Conservation (phyloP, 345 rosid species). For the Salix arbutifolia region DNA sequence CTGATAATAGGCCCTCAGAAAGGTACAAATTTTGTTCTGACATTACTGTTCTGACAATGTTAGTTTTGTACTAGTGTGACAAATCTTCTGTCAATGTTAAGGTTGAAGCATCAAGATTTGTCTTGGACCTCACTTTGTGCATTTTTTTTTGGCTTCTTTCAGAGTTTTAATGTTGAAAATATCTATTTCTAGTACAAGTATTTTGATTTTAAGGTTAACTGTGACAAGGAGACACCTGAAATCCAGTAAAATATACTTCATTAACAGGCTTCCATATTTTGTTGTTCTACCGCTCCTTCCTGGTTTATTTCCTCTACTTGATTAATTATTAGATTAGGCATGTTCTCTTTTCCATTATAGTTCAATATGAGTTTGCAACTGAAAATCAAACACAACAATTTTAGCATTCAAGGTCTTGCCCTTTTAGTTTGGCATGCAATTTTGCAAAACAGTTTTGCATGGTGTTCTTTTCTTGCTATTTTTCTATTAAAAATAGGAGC, state of each 20-base stretch:
- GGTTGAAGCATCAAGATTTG: neutral
- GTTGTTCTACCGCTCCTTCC: neutral
- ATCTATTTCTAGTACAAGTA: neutral
- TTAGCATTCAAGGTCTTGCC: neutral
- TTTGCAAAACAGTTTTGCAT: conserved; percentile 7
- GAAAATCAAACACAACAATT: neutral
- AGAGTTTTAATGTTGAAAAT: neutral
- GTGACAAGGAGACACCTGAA: neutral
- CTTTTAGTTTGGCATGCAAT: neutral
- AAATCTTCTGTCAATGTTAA: neutral
- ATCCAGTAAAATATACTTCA: neutral
- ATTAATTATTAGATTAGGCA: neutral
- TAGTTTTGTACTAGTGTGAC: neutral
- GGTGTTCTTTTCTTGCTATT: neutral
- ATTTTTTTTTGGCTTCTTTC: neutral
- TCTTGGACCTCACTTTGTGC: neutral
- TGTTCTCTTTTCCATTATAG: neutral
- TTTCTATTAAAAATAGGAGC: neutral
- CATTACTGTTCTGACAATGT: neutral
- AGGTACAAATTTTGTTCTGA: conserved; percentile 37
- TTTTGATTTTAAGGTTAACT: neutral
- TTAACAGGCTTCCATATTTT: neutral
- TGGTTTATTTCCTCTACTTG: neutral
- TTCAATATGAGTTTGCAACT: neutral
- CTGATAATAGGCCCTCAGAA: conserved; percentile 57